phyloP scores from a whole-genome alignment of 768 basidiomycete genomes.

The Lentinus brumalis region DNA sequence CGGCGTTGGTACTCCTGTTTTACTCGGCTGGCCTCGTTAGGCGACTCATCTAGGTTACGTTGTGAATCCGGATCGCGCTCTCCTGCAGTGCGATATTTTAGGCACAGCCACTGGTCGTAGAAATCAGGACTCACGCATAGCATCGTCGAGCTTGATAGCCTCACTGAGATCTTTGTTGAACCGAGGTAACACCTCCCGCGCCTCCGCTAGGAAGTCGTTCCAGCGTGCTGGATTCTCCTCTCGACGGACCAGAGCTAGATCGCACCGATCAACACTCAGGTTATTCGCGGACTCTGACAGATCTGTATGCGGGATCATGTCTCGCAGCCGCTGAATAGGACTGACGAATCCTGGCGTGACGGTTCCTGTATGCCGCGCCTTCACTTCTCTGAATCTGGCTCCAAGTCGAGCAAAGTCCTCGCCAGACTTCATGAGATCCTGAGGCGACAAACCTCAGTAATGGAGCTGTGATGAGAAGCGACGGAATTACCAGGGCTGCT shows the following conservation, averaged over 20 bases:
- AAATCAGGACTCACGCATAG: neutral
- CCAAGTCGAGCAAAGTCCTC: slow-evolving; percentile 10
- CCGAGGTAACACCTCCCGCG: slow-evolving; percentile 4
- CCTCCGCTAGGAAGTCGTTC: slow-evolving; percentile 6
- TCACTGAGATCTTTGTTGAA: slow-evolving; percentile 7
- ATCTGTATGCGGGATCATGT: slow-evolving; percentile 9
- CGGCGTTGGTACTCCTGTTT: slow-evolving; percentile 3
- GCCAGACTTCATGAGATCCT: slow-evolving; percentile 22
- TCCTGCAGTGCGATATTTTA: neutral
- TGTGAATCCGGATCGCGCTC: neutral
- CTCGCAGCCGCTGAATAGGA: slow-evolving; percentile 11
- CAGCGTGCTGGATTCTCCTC: slow-evolving; percentile 6
- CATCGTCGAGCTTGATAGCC: slow-evolving; percentile 12
- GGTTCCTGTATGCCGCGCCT: neutral
- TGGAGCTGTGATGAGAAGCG: neutral
- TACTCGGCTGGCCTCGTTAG: slow-evolving; percentile 4
- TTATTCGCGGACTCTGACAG: neutral
- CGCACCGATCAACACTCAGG: neutral
- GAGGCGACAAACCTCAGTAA: neutral
- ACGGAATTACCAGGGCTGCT: slow-evolving; percentile 8
- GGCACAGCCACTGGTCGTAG: neutral
- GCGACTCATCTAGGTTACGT: neutral
- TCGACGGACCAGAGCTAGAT: slow-evolving; percentile 4
- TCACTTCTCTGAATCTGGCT: neutral
- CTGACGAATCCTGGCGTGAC: neutral